Evolutionary conservation across 2,329 filamentous ascomycete species (phyloP), one percentile per base, ranked within the genome.

Genomic region (Myriosclerotinia curreyana): DNA sequence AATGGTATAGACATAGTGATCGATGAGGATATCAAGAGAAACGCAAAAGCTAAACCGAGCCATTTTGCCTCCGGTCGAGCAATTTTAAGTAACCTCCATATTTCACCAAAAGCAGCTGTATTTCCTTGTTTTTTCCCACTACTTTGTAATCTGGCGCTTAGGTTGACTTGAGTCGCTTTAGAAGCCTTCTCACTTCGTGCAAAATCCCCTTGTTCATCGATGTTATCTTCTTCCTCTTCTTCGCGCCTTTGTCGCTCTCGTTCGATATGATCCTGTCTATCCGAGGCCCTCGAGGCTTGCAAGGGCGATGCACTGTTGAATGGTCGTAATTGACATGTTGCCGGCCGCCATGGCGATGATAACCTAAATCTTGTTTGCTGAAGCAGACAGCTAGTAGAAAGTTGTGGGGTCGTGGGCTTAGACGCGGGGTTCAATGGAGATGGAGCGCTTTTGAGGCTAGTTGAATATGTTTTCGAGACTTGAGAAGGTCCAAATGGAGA

Each of bases 1-100:
- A 97, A 96, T 1, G 95, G 95, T 66, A 99, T 91, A 2, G 92
- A 93, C 90, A 99, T 96, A 64, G 93, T 96, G 70, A 99, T 92
- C 60, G 87, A 84, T 5, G 94, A 98, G 20, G 94, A 97, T 67
- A 97, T 82, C 65, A 99, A 82, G 59, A 99, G 82, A 74, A 96
- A 90, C 63, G 89, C 75, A 75, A 98, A 94, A 4, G 96, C 96
- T 68, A 90, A 77, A 8, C 81, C 82, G 20, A 99, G 85, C 76
- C 90, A 89, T 74, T 82, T 88, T 38, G 90, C 79, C 78, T 99
- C 95, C 3, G 94, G 94, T 63, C 85, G 83, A 15, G 95, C 95
- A 74, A 99, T 95, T 77, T 88, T 92, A 75, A 99, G 83, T 71
- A 99, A 79, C 60, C 95, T 86, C 86, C 87, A 90, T 70, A 98